Evolutionary conservation across 2,329 filamentous ascomycete genomes (phyloP), one percentile per base, ranked within the genome.

Genomic region (Didymellaceae sp.): DNA sequence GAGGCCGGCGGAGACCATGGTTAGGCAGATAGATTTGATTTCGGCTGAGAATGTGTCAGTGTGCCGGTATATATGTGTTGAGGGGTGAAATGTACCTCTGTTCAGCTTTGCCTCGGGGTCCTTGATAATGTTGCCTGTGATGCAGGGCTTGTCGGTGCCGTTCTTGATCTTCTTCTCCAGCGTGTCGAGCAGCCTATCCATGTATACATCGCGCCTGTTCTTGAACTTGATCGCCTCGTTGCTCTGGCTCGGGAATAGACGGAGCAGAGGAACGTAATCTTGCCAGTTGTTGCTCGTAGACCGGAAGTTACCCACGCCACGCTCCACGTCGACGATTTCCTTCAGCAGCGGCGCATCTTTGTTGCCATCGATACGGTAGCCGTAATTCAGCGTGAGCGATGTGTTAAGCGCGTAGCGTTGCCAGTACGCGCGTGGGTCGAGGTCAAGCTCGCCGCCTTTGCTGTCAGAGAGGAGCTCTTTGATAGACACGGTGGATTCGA

Each of bases 271-370:
- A n/a, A 94, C 83, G 59, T 93, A 93, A 64, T 94, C 90, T 64
- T 90, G 87, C 84, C 88, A 90, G 68, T 93, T 93, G 66, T 91
- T 90, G 62, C 86, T 90, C 0, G 89, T 93, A 20, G 84, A 88
- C 38, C 90, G 78, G 66, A 92, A 88, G 61, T 89, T 89, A 44
- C 86, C 87, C 18, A 94, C 85, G 5, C 85, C 86, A 22, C 88
- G 81, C 70, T 93, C 90, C 3, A 93, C 89, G 37, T 86, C 79
- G 0, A 86, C 84, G 49, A 94, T 91, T 66, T 93, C 90, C 16
- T 83, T 77, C 5, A 93, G 78, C 6, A 92, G 76, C 30, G 81
- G 76, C 55, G 87, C 82, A 50, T 90, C 79, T 35, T 89, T 82
- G 55, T 86, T 83, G 0, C 87, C 89, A 45, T 86, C 80, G 48